A percentile compares a stretch with the other conserved stretches of the same genome.
Conservation (phyloP, 495 filamentous ascomycete genomes). For the Trichoderma erinaceum region DNA sequence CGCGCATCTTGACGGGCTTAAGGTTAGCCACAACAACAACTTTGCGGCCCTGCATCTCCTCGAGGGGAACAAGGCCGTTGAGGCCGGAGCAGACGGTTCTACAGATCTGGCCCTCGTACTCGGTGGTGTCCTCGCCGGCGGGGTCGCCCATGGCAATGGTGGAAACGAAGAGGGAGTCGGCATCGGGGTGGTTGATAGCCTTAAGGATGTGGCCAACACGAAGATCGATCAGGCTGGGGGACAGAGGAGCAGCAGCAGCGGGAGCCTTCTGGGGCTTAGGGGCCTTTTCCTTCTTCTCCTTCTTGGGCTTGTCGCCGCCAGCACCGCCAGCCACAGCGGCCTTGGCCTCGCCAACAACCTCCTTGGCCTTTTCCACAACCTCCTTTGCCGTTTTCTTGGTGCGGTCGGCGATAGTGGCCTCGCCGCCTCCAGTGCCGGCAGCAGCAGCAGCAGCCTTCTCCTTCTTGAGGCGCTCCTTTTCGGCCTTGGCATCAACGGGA, state of each 20-base stretch:
- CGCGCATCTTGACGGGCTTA: conserved; percentile 98
- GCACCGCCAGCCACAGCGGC: conserved; percentile 35
- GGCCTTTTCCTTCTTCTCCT: conserved; percentile 78
- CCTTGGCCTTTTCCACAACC: conserved; percentile 32
- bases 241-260: conserved; percentile 61
- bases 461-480: conserved; percentile 85
- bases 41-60: conserved; percentile 93
- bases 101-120: conserved; percentile 79
- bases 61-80: conserved; percentile 84
- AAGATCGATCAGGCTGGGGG: conserved; percentile 84
- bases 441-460: conserved; percentile 65
- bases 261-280: conserved; percentile 63
- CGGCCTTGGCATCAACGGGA: conserved; percentile 74
- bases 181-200: conserved; percentile 90
- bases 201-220: conserved; percentile 95
- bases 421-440: conserved; percentile 28
- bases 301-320: conserved; percentile 38
- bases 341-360: conserved; percentile 39
- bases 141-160: conserved; percentile 95
- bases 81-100: conserved; percentile 95
- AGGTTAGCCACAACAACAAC: conserved; percentile 93
- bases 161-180: conserved; percentile 90
- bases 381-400: conserved; percentile 42
- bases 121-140: conserved; percentile 76
- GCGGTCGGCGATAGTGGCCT: conserved; percentile 42